A percentile compares a stretch with the other conserved stretches of the same genome.
Evolutionary conservation across 2,329 filamentous ascomycete species (phyloP).

Genomic region (Geosmithia morbida): DNA sequence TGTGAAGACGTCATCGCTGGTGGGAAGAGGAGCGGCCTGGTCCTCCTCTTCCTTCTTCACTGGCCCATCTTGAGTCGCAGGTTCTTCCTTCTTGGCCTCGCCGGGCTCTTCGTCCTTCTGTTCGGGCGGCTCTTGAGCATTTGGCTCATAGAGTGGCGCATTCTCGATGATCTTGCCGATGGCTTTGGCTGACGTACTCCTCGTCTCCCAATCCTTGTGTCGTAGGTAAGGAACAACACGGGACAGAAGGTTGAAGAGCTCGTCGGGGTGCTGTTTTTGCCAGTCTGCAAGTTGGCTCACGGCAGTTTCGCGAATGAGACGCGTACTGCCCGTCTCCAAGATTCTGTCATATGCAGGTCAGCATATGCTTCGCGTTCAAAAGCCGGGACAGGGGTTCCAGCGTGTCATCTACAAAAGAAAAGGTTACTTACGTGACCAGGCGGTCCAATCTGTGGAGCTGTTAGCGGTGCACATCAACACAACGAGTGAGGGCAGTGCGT

Average conservation of each 20-base stretch:
- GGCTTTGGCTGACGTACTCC: constrained; percentile 84
- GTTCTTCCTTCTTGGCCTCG: constrained; percentile 27
- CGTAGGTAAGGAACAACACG: constrained; percentile 90
- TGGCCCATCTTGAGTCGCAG: constrained; percentile 17
- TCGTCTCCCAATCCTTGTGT: constrained; percentile 94
- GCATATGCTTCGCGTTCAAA: not conserved
- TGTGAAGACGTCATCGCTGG: constrained; percentile 49
- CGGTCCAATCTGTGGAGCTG: constrained; percentile 52
- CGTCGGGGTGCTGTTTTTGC: constrained; percentile 95
- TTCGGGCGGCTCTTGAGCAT: constrained; percentile 25
- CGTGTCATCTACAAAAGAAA: not conserved
- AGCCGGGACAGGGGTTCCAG: not conserved
- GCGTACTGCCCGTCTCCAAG: constrained; percentile 93
- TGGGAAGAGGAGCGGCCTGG: constrained; percentile 11
- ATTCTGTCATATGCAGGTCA: constrained; percentile 39
- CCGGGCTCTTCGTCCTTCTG: constrained; percentile 34
- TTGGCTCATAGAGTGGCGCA: constrained; percentile 78
- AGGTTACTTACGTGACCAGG: constrained; percentile 63
- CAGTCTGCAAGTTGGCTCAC: constrained; percentile 95
- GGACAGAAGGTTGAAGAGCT: constrained; percentile 88
- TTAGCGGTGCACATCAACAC: not conserved
- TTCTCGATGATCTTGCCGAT: constrained; percentile 89
- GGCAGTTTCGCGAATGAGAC: constrained; percentile 89
- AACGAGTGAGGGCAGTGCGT: not conserved
- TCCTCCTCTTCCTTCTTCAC: constrained; percentile 43